These are phyloP conservation scores for Stemphylium vesicarium DNA, from an alignment of 2,329 filamentous ascomycete species.

Conservation along the genomic window DNA sequence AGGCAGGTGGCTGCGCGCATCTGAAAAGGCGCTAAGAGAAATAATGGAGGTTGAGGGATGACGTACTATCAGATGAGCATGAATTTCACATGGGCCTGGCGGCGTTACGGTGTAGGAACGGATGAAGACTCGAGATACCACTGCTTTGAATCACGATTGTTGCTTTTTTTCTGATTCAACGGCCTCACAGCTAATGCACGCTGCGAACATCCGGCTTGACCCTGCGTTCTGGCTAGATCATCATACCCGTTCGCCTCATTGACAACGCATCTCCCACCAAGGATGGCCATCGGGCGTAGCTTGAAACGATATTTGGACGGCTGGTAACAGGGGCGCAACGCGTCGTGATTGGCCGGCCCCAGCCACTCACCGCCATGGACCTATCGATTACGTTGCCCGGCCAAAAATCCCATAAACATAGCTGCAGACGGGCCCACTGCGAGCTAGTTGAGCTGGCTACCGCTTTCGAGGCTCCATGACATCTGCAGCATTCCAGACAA, in stretches of 20 bases:
- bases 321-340: conserved; percentile 18
- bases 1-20: conserved; percentile 75
- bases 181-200: not conserved
- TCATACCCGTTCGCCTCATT: conserved; percentile 13
- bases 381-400: conserved; percentile 35
- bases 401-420: conserved; percentile 30
- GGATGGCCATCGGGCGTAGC: not conserved
- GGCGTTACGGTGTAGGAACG: conserved; percentile 14
- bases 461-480: conserved; percentile 26
- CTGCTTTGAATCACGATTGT: conserved; percentile 3
- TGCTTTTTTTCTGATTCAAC: not conserved
- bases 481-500: conserved; percentile 10
- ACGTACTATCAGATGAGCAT: not conserved
- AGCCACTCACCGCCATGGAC: conserved; percentile 29
- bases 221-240: not conserved
- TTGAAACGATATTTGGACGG: conserved; percentile 13
- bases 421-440: conserved; percentile 21
- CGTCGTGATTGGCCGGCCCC: conserved; percentile 24
- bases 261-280: conserved; percentile 16
- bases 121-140: conserved; percentile 18
- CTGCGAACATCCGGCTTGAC: conserved; percentile 1
- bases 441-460: conserved; percentile 34
- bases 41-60: conserved; percentile 64
- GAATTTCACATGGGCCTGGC: not conserved
- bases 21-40: conserved; percentile 67